A percentile compares a stretch with the other conserved stretches of the same genome.
Evolutionary conservation across 2,329 filamentous ascomycete genomes (phyloP).

Genomic region (Fonsecaea erecta): DNA sequence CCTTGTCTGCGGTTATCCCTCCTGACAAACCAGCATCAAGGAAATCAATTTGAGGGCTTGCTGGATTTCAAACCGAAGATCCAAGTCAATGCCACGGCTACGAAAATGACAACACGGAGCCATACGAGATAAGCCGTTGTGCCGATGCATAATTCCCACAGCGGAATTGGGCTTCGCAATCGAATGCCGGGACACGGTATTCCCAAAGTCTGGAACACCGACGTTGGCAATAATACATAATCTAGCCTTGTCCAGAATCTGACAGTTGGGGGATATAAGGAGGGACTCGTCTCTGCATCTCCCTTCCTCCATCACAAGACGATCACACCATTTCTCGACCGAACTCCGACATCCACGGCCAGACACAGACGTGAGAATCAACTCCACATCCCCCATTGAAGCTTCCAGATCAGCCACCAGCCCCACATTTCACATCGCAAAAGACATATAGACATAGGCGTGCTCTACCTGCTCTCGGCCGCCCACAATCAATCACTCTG

Average conservation of each 20-base stretch:
- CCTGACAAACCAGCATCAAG: not conserved
- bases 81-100: not conserved
- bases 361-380: not conserved
- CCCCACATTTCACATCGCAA: slow-evolving; percentile 9
- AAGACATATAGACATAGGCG: not conserved
- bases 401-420: slow-evolving; percentile 4
- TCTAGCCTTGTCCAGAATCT: not conserved
- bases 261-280: not conserved
- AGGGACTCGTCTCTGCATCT: not conserved
- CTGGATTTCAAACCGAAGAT: slow-evolving; percentile 8
- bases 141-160: not conserved
- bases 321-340: slow-evolving; percentile 12
- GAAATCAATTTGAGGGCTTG: not conserved
- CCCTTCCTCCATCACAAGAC: not conserved
- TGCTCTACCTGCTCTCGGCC: not conserved
- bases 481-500: not conserved
- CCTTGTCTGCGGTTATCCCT: not conserved
- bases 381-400: slow-evolving; percentile 20
- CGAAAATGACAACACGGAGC: not conserved
- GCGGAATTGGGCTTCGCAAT: not conserved
- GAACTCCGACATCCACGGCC: not conserved
- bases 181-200: not conserved
- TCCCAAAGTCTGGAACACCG: not conserved
- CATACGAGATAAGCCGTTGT: not conserved
- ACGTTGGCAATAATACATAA: not conserved